Evolutionary conservation across 2,329 filamentous ascomycete species (phyloP).

Genomic region (Amylocarpus encephaloides): DNA sequence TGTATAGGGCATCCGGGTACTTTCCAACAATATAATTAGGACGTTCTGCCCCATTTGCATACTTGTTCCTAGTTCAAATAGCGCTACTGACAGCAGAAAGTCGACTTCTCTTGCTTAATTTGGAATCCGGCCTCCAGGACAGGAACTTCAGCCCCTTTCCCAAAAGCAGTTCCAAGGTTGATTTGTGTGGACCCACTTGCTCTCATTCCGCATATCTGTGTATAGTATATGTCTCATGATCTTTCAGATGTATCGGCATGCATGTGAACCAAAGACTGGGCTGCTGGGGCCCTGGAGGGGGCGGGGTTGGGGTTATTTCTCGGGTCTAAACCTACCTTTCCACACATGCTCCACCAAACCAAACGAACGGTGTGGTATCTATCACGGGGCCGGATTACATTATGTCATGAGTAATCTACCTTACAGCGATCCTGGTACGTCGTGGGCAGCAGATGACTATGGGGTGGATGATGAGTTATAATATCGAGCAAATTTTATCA

Average conservation of each 20-base stretch:
- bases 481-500: conserved; percentile 70
- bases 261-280: conserved; percentile 27
- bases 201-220: no score
- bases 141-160: no score
- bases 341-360: conserved; percentile 26
- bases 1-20: no score
- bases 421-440: conserved; percentile 7
- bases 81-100: no score
- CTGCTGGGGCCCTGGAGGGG: no score
- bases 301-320: conserved; percentile 20
- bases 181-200: no score
- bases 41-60: no score
- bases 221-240: conserved; percentile 22
- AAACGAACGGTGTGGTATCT: conserved; percentile 18
- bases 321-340: conserved; percentile 31
- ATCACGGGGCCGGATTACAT: conserved; percentile 29
- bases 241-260: conserved; percentile 25
- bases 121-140: no score
- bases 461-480: conserved; percentile 43
- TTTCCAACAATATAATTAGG: no score
- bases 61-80: no score
- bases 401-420: conserved; percentile 31
- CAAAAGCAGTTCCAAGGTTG: no score
- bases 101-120: no score
- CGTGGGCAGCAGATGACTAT: conserved; percentile 27